Evolutionary conservation across 768 basidiomycete genomes (phyloP), one percentile per base, ranked within the genome.

Genomic region (Mycena haematopus): DNA sequence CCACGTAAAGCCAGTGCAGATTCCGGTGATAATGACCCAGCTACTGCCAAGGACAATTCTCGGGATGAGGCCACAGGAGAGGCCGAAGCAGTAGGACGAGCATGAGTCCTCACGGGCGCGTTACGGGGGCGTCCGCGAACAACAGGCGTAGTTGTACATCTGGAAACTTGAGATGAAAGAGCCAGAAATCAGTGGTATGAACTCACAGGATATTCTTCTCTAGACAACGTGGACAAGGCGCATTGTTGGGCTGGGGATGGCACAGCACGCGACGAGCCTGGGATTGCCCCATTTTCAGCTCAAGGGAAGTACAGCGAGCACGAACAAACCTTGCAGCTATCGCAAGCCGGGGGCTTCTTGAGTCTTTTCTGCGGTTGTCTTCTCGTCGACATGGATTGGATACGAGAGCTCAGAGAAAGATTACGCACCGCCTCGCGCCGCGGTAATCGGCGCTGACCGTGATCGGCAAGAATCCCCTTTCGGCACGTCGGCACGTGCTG

Each of bases 181-280:
- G 15, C 11, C 10, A 11, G 6, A 2, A 35, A 8, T 35, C n/a
- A 3, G 22, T 8, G 9, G 19, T 11, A 7, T 13, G 21, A 10
- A 59, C 58, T 24, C 27, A 52, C 58, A 45, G 29, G 1, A 14
- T 31, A 9, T 33, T 19, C n/a, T 59, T 59, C 42, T 52, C 58
- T 15, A 35, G n/a, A 6, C 58, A 59, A 6, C 58, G 58, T 11
- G 58, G 58, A n/a, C 57, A 58, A 2, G 57, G 57, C 13, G 24
- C 9, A 25, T 31, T 42, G 35, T 49, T 24, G 7, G 57, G 58
- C 19, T 59, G 58, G 0, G 58, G 50, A 35, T 59, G 58, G 22
- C 58, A 59, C n/a, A 59, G 5, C 0, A 59, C 58, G 21, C 58
- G 58, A 22, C 58, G 38, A 2, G 58, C 50, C 58, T 59, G 35